Evolutionary conservation across 768 basidiomycete genomes (phyloP).

Genomic region (Lactarius tabidus): DNA sequence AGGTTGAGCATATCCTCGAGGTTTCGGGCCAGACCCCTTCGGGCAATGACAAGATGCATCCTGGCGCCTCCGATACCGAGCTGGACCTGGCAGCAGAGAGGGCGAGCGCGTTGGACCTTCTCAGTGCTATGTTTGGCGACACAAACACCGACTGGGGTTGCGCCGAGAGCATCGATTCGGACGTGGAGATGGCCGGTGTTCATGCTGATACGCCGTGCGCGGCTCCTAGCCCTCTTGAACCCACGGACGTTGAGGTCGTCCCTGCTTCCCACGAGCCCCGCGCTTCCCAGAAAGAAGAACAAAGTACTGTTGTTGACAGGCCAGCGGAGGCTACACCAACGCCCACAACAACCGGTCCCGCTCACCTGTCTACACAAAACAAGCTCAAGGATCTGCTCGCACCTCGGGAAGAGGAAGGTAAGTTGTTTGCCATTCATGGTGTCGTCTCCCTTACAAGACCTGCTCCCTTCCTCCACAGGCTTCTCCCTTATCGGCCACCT

Average conservation of each 20-base stretch:
- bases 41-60: not conserved
- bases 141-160: slow-evolving; percentile 54
- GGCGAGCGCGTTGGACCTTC: slow-evolving; percentile 42
- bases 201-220: slow-evolving; percentile 27
- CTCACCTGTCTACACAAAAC: not conserved
- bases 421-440: slow-evolving; percentile 19
- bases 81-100: slow-evolving; percentile 43
- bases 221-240: slow-evolving; percentile 30
- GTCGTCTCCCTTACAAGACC: not conserved
- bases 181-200: slow-evolving; percentile 44
- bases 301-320: not conserved
- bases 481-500: slow-evolving; percentile 78
- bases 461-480: slow-evolving; percentile 39
- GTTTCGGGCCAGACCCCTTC: slow-evolving; percentile 21
- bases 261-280: not conserved
- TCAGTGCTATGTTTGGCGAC: slow-evolving; percentile 50
- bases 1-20: slow-evolving; percentile 23
- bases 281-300: not conserved
- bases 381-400: slow-evolving; percentile 73
- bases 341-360: not conserved
- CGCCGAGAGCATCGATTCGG: slow-evolving; percentile 53
- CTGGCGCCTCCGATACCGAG: slow-evolving; percentile 5
- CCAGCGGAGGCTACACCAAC: not conserved
- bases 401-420: slow-evolving; percentile 65
- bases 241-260: slow-evolving; percentile 25